A percentile compares a stretch with the other conserved stretches of the same genome.
phyloP scores from a whole-genome alignment of 371 early-diverging fungal genomes.

The Conidiobolus incongruus region DNA sequence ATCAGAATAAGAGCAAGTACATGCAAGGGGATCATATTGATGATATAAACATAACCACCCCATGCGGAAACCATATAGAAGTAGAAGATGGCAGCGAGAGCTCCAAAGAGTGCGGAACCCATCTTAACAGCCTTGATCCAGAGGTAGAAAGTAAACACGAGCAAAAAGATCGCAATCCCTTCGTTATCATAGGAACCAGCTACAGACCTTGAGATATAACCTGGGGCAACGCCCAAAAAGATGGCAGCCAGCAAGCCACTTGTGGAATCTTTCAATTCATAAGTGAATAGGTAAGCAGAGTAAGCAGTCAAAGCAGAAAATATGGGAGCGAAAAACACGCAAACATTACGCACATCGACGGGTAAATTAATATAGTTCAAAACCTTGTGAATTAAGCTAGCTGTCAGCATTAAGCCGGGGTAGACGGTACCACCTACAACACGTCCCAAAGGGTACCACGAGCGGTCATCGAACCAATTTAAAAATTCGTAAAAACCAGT shows the following conservation, averaged over 20 bases:
- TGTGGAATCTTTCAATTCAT: constrained; percentile 68
- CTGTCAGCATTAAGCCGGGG: constrained; percentile 95
- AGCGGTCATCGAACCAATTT: constrained; percentile 97
- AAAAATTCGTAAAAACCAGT: constrained; percentile 93
- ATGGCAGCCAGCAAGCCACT: constrained; percentile 90
- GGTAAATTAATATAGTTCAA: constrained; percentile 75
- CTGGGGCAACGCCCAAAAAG: constrained; percentile 94
- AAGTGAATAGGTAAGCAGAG: constrained; percentile 79
- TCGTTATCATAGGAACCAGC: constrained; percentile 99
- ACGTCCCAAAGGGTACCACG: constrained; percentile 98
- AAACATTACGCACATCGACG: constrained; percentile 92
- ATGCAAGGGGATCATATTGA: constrained; percentile 93
- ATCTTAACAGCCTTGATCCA: constrained; percentile 91
- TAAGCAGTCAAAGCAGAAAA: constrained; percentile 87
- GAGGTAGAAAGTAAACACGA: constrained; percentile 88
- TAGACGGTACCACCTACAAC: constrained; percentile 96
- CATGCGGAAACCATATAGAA: constrained; percentile 99
- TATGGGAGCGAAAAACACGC: constrained; percentile 88
- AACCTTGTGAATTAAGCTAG: constrained; percentile 84
- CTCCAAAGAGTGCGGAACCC: constrained; percentile 75
- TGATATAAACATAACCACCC: constrained; percentile 99
- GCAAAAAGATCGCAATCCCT: constrained; percentile 94
- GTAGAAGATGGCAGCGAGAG: constrained; percentile 76
- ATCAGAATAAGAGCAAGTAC: constrained; percentile 83
- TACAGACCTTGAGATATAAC: constrained; percentile 97